Evolutionary conservation across 352 stramenopile genomes (phyloP).

Genomic region (Aphanomyces stellatus): DNA sequence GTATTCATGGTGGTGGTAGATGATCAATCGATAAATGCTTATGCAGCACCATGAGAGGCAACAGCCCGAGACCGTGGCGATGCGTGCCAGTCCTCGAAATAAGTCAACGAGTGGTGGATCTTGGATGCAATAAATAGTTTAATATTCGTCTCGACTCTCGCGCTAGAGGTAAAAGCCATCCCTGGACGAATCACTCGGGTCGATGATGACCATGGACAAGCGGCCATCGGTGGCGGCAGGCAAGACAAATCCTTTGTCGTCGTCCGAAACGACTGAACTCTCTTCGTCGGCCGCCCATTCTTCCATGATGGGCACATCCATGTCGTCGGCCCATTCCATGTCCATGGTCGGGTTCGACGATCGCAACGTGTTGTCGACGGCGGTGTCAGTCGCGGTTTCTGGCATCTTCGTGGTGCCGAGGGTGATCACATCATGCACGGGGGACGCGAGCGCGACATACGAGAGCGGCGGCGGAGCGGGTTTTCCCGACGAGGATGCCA

Average conservation of each 20-base stretch:
- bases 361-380: too few species aligned
- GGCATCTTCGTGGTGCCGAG: neutral
- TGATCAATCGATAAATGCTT: too few species aligned
- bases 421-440: neutral
- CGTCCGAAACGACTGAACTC: neutral
- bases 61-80: too few species aligned
- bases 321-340: too few species aligned
- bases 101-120: neutral
- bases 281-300: neutral
- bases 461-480: neutral
- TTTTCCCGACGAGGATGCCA: neutral
- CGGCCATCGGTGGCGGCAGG: neutral
- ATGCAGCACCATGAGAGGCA: too few species aligned
- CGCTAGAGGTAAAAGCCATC: neutral
- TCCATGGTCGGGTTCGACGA: too few species aligned
- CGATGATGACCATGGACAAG: neutral
- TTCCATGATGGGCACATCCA: neutral
- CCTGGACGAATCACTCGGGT: neutral
- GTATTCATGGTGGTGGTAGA: too few species aligned
- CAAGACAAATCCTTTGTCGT: neutral
- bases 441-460: neutral
- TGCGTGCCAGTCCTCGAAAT: too few species aligned
- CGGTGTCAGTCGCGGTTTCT: neutral
- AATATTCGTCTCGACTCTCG: neutral
- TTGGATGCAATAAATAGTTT: neutral